Conservation (phyloP, 371 early-diverging fungal species). For the Mortierella sp. region DNA sequence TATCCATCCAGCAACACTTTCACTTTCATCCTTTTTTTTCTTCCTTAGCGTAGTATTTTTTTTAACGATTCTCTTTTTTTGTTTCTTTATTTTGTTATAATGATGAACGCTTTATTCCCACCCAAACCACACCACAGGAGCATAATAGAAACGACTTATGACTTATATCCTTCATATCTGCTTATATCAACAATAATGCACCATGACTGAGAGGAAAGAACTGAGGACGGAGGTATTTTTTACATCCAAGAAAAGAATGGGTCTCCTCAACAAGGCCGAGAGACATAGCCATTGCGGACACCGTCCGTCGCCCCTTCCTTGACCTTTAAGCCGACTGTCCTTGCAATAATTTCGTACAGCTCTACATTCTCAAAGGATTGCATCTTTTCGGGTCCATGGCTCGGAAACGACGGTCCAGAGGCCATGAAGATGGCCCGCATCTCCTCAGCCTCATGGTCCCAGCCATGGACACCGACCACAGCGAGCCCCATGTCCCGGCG, state of each 20-base stretch:
- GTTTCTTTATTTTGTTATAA: neutral
- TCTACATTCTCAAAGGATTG: conserved; percentile 80
- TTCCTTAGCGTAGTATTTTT: no score
- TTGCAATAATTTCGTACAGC: conserved; percentile 76
- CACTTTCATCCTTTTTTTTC: no score
- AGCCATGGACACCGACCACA: conserved; percentile 85
- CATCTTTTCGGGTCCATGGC: conserved; percentile 34
- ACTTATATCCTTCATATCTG: no score
- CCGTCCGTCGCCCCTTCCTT: conserved; percentile 54
- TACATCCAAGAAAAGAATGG: no score
- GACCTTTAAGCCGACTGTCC: conserved; percentile 70
- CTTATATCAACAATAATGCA: no score
- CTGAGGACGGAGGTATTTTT: no score
- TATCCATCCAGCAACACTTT: no score
- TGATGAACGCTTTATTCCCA: neutral
- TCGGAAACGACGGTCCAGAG: conserved; percentile 77
- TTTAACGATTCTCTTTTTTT: neutral
- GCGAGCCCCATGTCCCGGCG: conserved; percentile 48
- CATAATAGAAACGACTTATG: neutral
- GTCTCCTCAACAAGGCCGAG: conserved; percentile 22
- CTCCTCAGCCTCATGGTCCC: conserved; percentile 77
- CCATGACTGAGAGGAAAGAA: no score
- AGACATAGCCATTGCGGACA: conserved; percentile 34
- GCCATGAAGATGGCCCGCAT: conserved; percentile 94
- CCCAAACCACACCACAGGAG: neutral